These are phyloP conservation scores for Cyathus striatus DNA, from an alignment of 768 basidiomycete species.

Conservation along the genomic window DNA sequence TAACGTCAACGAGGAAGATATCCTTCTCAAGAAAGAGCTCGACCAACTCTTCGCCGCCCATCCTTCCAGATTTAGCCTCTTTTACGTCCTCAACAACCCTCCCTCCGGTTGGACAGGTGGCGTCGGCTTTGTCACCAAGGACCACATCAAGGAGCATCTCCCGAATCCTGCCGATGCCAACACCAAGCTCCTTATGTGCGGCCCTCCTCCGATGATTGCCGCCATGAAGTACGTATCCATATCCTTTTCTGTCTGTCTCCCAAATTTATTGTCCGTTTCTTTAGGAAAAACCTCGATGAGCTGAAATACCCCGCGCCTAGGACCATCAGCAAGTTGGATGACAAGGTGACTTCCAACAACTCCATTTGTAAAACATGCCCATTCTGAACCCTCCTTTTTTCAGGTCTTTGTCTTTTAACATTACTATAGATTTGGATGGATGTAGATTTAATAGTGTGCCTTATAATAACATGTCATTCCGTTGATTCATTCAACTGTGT, in stretches of 20 bases:
- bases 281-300: slow-evolving; percentile 82
- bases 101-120: slow-evolving; percentile 85
- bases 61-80: slow-evolving; percentile 62
- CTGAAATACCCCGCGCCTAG: slow-evolving; percentile 86
- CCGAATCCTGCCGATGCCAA: slow-evolving; percentile 56
- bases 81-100: slow-evolving; percentile 94
- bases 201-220: slow-evolving; percentile 52
- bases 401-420: slow-evolving; percentile 42
- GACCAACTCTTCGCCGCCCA: slow-evolving; percentile 69
- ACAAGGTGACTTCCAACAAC: slow-evolving; percentile 52
- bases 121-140: slow-evolving; percentile 89
- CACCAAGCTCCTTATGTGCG: slow-evolving; percentile 86
- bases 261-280: slow-evolving; percentile 5
- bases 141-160: slow-evolving; percentile 81
- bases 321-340: slow-evolving; percentile 88
- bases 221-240: slow-evolving; percentile 47
- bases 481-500: slow-evolving; percentile 29
- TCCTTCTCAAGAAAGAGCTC: slow-evolving; percentile 84
- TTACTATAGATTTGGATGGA: slow-evolving; percentile 3
- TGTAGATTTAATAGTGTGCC: background rate
- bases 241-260: slow-evolving; percentile 2
- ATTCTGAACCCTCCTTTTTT: slow-evolving; percentile 4
- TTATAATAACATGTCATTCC: background rate
- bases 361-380: slow-evolving; percentile 2
- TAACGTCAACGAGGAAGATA: slow-evolving; percentile 90